Evolutionary conservation across 2,329 filamentous ascomycete genomes (phyloP).

Genomic region (Pestalotiopsis sp.): DNA sequence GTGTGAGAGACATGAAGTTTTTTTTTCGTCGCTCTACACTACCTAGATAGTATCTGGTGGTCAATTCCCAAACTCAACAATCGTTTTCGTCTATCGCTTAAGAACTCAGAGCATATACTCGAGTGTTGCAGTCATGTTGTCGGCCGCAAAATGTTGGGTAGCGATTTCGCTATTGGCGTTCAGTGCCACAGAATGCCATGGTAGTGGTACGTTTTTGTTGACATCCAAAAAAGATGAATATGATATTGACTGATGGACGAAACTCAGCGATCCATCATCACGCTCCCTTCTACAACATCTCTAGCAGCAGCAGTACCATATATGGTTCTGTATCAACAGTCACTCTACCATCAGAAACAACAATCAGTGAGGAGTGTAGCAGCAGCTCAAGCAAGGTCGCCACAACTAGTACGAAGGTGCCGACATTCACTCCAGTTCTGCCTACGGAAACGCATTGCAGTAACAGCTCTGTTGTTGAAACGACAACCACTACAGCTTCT

Average conservation of each 20-base stretch:
- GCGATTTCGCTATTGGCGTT: slow-evolving; percentile 21
- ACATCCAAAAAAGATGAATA: background rate
- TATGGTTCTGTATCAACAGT: slow-evolving; percentile 2
- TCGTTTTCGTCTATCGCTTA: slow-evolving; percentile 22
- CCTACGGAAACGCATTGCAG: background rate
- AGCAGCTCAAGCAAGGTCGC: background rate
- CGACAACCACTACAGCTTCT: slow-evolving; percentile 10
- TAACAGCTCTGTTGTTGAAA: background rate
- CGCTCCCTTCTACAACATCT: slow-evolving; percentile 13
- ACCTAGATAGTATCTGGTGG: slow-evolving; percentile 1
- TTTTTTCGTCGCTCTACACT: background rate
- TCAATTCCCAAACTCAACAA: slow-evolving; percentile 9
- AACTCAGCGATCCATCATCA: slow-evolving; percentile 13
- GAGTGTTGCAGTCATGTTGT: slow-evolving; percentile 21
- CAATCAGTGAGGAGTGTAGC: background rate
- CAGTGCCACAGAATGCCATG: slow-evolving; percentile 15
- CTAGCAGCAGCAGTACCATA: background rate
- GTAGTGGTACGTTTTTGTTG: slow-evolving; percentile 19
- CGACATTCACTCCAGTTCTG: background rate
- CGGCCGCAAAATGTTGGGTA: slow-evolving; percentile 16
- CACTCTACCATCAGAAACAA: background rate
- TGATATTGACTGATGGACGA: slow-evolving; percentile 10
- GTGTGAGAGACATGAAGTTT: background rate
- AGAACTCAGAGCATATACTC: slow-evolving; percentile 17
- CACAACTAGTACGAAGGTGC: background rate